Conservation (phyloP, 1,139 yeast genomes). For the Suhomyces kunorum region DNA sequence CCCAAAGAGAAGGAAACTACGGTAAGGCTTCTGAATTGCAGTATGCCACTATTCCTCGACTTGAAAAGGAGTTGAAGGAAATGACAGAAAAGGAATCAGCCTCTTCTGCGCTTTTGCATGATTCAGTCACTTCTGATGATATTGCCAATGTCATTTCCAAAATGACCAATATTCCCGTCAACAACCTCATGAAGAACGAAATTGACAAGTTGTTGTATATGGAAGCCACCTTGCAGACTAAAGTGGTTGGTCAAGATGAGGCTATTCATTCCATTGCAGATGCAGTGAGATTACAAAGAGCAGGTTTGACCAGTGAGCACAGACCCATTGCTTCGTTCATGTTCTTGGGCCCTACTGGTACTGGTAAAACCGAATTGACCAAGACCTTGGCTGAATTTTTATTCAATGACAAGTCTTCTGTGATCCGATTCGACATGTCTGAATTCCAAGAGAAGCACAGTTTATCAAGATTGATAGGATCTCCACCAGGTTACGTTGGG, state of each 20-base stretch:
- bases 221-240: conserved; percentile 74
- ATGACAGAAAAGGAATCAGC: conserved; percentile 46
- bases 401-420: conserved; percentile 84
- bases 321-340: conserved; percentile 95
- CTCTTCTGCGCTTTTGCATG: conserved; percentile 64
- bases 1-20: conserved; percentile 82
- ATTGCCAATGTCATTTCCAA: conserved; percentile 88
- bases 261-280: conserved; percentile 88
- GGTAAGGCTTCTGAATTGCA: conserved; percentile 87
- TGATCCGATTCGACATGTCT: conserved; percentile 93
- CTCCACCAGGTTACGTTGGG: conserved; percentile 98
- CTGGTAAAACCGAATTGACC: conserved; percentile 95
- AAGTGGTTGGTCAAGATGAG: conserved; percentile 94
- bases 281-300: conserved; percentile 94
- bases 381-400: conserved; percentile 88
- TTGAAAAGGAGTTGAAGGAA: conserved; percentile 58
- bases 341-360: conserved; percentile 97
- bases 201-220: conserved; percentile 84
- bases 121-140: conserved; percentile 91
- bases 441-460: conserved; percentile 96
- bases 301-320: conserved; percentile 90
- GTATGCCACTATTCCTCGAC: conserved; percentile 79
- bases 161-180: conserved; percentile 97
- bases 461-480: conserved; percentile 86
- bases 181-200: conserved; percentile 88